Base-by-base conservation (phyloP, 495 filamentous ascomycete genomes). In the Podospora australis region DNA sequence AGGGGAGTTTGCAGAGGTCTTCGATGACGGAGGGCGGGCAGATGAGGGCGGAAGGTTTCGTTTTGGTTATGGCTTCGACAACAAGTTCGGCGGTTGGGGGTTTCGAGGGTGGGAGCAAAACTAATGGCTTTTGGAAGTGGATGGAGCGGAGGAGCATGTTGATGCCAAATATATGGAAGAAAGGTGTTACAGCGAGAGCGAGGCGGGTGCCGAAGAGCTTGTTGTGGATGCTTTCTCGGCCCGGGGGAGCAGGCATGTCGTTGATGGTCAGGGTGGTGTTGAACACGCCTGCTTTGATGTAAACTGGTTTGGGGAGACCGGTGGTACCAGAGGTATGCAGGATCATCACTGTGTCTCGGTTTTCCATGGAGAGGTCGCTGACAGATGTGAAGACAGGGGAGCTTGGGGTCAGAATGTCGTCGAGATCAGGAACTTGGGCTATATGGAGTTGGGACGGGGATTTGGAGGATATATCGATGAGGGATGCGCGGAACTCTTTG, bases 401-500 rank as follows among this genome's bases (percentile, higher is more conserved):
- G 44, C 35, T n/a, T 19, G 41, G 20, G 35, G 48, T 34, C n/a
- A 66, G 30, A 21, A 65, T 32, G 2, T 57, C 43, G 0, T 55
- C 34, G 3, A 66, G 39, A 0, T 23, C 23, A 2, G 62, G 58
- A 2, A 57, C 26, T 14, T 34, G 24, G 8, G 48, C n/a, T 2
- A 23, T 39, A 6, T 42, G 39, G 2, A 55, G 3, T 11, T 16
- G 9, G 11, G 6, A 0, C 2, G 17, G 17, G 14, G 6, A 23
- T 11, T 32, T 41, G 17, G 7, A 26, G 7, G 20, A 10, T 14
- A 35, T 48, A 0, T 17, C 32, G 14, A 44, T 11, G 20, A 43
- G 53, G 2, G 20, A 3, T 14, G 44, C 22, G 9, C 55, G 20
- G 6, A 62, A 29, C 23, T 56, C 53, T 5, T 35, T 10, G 17